Evolutionary conservation across 2,329 filamentous ascomycete genomes (phyloP), one percentile per base, ranked within the genome.

Genomic region (Fusarium oxysporum): DNA sequence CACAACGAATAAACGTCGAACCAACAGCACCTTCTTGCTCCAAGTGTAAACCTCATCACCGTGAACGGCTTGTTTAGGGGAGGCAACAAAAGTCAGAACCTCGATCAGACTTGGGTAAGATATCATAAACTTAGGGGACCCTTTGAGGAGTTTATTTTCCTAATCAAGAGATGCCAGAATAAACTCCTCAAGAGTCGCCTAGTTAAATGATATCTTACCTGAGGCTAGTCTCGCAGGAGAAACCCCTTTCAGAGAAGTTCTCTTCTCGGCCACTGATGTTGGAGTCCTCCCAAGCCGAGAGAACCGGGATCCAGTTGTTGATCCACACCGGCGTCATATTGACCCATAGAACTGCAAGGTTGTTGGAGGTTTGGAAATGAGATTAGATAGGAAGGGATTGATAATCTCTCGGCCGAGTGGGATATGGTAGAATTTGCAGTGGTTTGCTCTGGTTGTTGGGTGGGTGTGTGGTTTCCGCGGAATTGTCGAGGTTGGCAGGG

Each of bases 291-390:
- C n/a, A 47, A 17, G 51, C 58, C 62, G 71, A 67, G 62, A 48
- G 45, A 50, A 55, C 71, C 64, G 44, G 62, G 71, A 57, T 71
- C 71, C 71, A 74, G 50, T 71, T 63, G 47, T 47, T 65, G 41
- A 71, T 72, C 71, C 71, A 73, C 71, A 74, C 32, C 71, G 30
- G 67, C 67, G 71, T 74, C 71, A 68, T 74, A 35, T 53, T 47
- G 67, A 63, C 63, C 71, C 71, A 74, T 67, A 51, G 43, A 74
- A 60, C 53, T 56, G 63, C 68, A 71, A 74, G 67, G 70, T 71
- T 70, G 30, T 35, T 21, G 16, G 16, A 30, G 23, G 51, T 35
- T 57, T 38, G 44, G 65, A 48, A 60, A 63, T 58, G 51, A 44
- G 51, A 59, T 56, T 33, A 41, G 51, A 55, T 30, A 33, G 6